Conservation (phyloP, 345 rosid genomes). For the Moringa oleifera region DNA sequence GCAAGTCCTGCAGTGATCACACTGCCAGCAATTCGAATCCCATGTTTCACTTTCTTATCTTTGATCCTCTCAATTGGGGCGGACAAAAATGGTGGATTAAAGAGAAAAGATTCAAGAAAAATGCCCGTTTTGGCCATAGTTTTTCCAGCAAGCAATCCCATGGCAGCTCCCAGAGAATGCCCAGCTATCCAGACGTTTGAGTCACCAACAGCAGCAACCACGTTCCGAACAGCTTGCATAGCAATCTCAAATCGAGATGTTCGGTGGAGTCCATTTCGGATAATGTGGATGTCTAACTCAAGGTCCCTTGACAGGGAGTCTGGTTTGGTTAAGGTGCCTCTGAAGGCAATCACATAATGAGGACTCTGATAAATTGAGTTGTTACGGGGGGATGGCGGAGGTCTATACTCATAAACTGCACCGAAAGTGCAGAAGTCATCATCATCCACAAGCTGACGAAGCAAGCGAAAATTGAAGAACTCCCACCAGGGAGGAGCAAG, state of each 20-base stretch:
- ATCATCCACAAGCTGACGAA: conserved; percentile 58
- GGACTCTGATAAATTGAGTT: conserved; percentile 40
- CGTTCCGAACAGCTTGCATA: conserved; percentile 62
- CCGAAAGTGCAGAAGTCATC: conserved; percentile 75
- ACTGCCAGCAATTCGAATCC: conserved; percentile 63
- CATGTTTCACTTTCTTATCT: conserved; percentile 54
- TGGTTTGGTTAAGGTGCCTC: conserved; percentile 72
- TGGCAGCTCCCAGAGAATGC: conserved; percentile 86
- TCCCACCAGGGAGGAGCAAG: conserved; percentile 85
- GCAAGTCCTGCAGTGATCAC: conserved; percentile 84
- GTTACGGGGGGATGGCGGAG: conserved; percentile 25
- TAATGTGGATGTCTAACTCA: conserved; percentile 51
- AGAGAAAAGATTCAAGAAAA: conserved; percentile 58
- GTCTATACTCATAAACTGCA: conserved; percentile 64
- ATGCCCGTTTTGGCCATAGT: conserved; percentile 56
- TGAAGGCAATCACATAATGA: conserved; percentile 62
- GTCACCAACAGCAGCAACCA: conserved; percentile 57
- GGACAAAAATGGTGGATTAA: conserved; percentile 81
- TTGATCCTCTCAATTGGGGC: conserved; percentile 71
- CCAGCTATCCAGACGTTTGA: conserved; percentile 89
- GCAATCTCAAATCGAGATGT: conserved; percentile 77
- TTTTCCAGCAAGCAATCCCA: conserved; percentile 76
- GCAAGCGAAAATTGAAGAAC: conserved; percentile 58
- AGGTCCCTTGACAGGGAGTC: conserved; percentile 67
- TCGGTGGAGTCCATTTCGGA: conserved; percentile 58